phyloP scores from a whole-genome alignment of 2,329 filamentous ascomycete species.

The Botrytis aclada region DNA sequence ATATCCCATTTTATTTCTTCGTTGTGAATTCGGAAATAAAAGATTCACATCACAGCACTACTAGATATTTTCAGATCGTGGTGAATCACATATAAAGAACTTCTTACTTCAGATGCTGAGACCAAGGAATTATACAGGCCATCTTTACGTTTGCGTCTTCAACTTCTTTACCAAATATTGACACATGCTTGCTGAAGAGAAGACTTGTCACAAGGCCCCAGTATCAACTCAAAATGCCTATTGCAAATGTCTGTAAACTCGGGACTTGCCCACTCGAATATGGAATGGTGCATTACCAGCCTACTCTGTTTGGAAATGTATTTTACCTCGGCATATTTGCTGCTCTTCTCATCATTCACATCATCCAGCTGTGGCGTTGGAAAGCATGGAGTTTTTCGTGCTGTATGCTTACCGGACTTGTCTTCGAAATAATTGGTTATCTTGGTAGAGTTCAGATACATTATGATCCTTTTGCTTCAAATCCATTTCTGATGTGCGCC shows the following conservation, averaged over 20 bases:
- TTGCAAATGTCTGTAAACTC: background rate
- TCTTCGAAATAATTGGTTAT: conserved; percentile 57
- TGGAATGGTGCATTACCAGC: background rate
- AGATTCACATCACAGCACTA: background rate
- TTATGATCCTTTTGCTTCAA: conserved; percentile 24
- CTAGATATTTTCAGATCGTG: background rate
- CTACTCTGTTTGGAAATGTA: background rate
- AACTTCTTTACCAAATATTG: background rate
- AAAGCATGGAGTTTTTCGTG: conserved; percentile 55
- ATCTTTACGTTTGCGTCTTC: background rate
- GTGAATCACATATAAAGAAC: background rate
- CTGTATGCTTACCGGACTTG: conserved; percentile 51
- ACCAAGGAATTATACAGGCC: background rate
- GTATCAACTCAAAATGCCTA: background rate
- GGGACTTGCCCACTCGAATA: background rate
- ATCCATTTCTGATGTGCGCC: conserved; percentile 30
- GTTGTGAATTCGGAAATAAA: background rate
- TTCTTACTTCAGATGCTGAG: background rate
- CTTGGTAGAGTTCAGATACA: conserved; percentile 41
- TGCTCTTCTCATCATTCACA: conserved; percentile 25
- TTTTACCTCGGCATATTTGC: conserved; percentile 25
- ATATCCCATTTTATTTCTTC: background rate
- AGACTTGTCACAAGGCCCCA: background rate
- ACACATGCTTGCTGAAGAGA: background rate
- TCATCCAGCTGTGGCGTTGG: conserved; percentile 40